Base-by-base conservation (phyloP, 75 land plant genomes). In the Pinus albicaulis region DNA sequence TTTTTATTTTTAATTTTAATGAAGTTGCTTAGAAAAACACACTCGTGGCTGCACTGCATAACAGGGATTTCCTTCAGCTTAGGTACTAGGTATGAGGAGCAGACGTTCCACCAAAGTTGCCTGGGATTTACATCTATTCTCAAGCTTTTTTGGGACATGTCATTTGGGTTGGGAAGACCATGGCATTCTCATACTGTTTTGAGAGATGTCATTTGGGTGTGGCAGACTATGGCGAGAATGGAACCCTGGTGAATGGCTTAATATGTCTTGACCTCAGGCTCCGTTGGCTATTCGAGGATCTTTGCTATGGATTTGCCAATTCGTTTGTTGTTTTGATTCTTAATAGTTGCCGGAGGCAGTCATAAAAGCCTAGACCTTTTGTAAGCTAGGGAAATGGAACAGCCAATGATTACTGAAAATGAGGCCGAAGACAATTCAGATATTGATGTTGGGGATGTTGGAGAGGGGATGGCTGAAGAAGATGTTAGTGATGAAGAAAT, bases 401-500 rank as follows among this genome's bases (percentile, higher is more conserved):
- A 80, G 5, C 20, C 82, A 70, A 63, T 76, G 57, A 59, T 76
- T 22, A 71, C 75, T 61, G 77, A 68, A 4, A 71, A 23, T 34
- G 71, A 57, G 7, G 22, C 78, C 55, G 77, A 58, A 22, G 86
- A 86, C 26, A 77, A 78, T 15, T 90, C 82, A 31, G 92, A 90
- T 68, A 74, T 80, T 55, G 92, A 90, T 64, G 84, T 83, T 66
- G 87, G 87, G 57, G 91, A 85, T 22, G 41, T 80, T 25, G 71
- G 71, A 19, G 71, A 69, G 36, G 52, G 52, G 20, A 36, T 69
- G 71, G 71, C 34, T 16, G 87, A 80, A 22, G 93, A 88, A 36
- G 96, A 89, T 61, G 66, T 82, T 44, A 87, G 81, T 61, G 96
- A 93, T 38, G 96, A 93, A 12, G 90, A 88, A 73, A 80, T 88